Percentiles rank a stretch among this genome's conserved stretches.
These are phyloP conservation scores for Orbilia blumenaviensis DNA, from an alignment of 2,329 filamentous ascomycete genomes.

Conservation along the genomic window DNA sequence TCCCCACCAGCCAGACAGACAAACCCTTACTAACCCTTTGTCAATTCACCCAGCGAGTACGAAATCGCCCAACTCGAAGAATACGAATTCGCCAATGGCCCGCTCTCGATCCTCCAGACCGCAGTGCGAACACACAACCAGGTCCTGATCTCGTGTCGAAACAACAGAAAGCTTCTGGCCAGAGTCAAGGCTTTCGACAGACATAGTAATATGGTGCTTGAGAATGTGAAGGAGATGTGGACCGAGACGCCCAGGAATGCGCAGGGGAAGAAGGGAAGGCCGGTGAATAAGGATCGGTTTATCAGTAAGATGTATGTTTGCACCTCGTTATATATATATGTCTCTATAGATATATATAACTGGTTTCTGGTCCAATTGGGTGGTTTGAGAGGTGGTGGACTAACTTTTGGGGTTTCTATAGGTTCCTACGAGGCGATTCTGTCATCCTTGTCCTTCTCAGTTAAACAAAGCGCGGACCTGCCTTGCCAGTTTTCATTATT, in stretches of 20 bases:
- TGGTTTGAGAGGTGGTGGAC: not conserved
- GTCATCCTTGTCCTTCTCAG: constrained; percentile 87
- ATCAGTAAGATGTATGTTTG: constrained; percentile 89
- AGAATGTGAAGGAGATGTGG: constrained; percentile 99
- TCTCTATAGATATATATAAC: no score
- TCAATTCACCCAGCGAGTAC: constrained; percentile 75
- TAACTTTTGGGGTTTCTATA: constrained; percentile 59
- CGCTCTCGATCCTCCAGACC: constrained; percentile 93
- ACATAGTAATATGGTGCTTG: constrained; percentile 98
- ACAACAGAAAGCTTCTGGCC: constrained; percentile 96
- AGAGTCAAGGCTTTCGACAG: constrained; percentile 98
- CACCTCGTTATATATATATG: no score
- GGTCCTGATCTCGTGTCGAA: constrained; percentile 95
- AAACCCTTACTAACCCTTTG: constrained; percentile 55
- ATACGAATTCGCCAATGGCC: constrained; percentile 80
- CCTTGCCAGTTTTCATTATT: not conserved
- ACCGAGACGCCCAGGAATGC: constrained; percentile 86
- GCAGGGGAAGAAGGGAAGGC: constrained; percentile 85
- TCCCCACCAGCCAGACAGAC: not conserved
- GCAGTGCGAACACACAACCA: constrained; percentile 94
- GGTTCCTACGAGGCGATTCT: constrained; percentile 86
- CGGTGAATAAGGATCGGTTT: constrained; percentile 97
- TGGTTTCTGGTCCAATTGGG: constrained; percentile 1
- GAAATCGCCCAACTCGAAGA: constrained; percentile 79
- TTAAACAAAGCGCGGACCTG: constrained; percentile 63